phyloP scores from a whole-genome alignment of 768 basidiomycete genomes.

The Kwoniella bestiolae region DNA sequence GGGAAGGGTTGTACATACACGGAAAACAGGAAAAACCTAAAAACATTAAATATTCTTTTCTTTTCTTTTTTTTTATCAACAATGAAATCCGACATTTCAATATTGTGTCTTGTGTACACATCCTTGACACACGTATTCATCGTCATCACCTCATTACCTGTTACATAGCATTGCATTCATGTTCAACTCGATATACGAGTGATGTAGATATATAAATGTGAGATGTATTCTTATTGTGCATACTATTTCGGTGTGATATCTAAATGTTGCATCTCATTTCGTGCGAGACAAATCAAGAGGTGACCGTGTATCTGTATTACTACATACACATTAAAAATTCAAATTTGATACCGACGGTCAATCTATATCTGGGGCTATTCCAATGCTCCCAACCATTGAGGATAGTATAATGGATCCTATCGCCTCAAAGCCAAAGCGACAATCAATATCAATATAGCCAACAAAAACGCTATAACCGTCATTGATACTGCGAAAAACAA shows the following conservation, averaged over 20 bases:
- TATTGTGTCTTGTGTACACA: background rate
- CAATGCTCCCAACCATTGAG: too few relatives aligned
- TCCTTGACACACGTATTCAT: conserved; percentile 7
- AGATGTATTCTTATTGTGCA: conserved; percentile 4
- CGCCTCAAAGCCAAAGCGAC: conserved; percentile 18
- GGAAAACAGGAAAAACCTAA: too few relatives aligned
- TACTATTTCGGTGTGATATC: background rate
- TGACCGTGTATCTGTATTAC: background rate
- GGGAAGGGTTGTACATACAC: background rate
- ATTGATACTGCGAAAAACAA: conserved; percentile 30
- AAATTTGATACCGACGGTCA: too few relatives aligned
- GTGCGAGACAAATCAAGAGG: too few relatives aligned
- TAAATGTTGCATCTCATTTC: background rate
- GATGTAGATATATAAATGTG: background rate
- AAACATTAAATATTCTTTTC: background rate
- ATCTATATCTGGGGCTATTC: too few relatives aligned
- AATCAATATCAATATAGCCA: conserved; percentile 23
- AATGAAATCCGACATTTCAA: background rate
- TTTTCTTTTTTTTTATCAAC: background rate
- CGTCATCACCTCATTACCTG: background rate
- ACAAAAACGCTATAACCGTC: conserved; percentile 23
- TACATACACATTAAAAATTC: too few relatives aligned
- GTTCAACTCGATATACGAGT: background rate
- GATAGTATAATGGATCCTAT: too few relatives aligned
- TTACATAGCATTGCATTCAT: background rate